A percentile compares a stretch with the other conserved stretches of the same genome.
These are phyloP conservation scores for Eucommia ulmoides DNA, from an alignment of 257 asterid genomes.

Conservation along the genomic window DNA sequence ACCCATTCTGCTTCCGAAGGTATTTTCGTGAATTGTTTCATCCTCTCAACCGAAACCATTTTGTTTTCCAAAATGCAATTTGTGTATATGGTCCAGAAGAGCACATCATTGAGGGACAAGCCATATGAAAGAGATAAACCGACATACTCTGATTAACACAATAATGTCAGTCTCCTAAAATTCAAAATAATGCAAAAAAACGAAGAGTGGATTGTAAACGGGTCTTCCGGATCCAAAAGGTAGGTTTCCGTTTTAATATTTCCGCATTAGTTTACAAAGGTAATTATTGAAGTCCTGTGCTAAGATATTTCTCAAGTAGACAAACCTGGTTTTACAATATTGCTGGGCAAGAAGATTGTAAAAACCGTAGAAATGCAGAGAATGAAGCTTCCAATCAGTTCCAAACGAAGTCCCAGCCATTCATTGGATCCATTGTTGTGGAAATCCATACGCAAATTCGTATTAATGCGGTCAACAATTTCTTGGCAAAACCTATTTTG, in stretches of 20 bases:
- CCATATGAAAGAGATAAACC: conserved; percentile 89
- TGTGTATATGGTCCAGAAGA: conserved; percentile 50
- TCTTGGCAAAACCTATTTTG: conserved; percentile 60
- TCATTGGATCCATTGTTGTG: conserved; percentile 89
- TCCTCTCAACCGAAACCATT: conserved; percentile 97
- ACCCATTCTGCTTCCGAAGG: conserved; percentile 89
- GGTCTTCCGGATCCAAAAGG: no score
- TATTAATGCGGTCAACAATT: conserved; percentile 62
- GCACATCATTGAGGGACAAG: conserved; percentile 56
- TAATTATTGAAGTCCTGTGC: neutral
- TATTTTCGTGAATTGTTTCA: conserved; percentile 70
- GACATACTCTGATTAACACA: conserved; percentile 83
- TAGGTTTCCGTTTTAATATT: no score
- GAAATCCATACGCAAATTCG: conserved; percentile 81
- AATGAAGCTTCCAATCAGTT: conserved; percentile 68
- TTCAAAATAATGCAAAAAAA: no score
- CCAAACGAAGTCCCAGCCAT: conserved; percentile 91
- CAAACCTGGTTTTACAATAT: conserved; percentile 79
- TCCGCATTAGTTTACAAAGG: no score
- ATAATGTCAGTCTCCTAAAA: no score
- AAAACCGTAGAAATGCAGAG: conserved; percentile 73
- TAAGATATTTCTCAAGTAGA: neutral
- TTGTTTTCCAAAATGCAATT: conserved; percentile 84
- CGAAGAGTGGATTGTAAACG: no score
- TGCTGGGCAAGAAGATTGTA: conserved; percentile 80